Conservation (phyloP, 2,329 filamentous ascomycete genomes). For the Cercospora beticola region DNA sequence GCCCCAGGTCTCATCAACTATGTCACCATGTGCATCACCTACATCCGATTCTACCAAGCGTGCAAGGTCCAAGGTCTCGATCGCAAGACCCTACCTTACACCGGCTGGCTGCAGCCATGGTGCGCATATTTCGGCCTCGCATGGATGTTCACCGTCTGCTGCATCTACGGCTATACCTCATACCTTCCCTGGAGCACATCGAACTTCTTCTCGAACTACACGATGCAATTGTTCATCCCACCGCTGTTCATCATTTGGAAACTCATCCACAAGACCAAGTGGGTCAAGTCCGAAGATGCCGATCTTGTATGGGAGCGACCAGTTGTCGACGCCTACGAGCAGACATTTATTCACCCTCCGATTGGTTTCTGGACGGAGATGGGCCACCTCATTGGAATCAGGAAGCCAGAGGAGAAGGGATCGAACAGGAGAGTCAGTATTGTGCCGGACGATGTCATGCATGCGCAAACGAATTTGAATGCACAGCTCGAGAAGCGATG, state of each 20-base stretch:
- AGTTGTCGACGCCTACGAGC: slow-evolving; percentile 58
- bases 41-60: slow-evolving; percentile 59
- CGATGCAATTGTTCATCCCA: slow-evolving; percentile 31
- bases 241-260: slow-evolving; percentile 54
- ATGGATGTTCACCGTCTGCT: slow-evolving; percentile 40
- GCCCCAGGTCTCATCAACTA: slow-evolving; percentile 58
- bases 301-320: slow-evolving; percentile 63
- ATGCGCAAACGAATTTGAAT: slow-evolving; percentile 15
- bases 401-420: slow-evolving; percentile 20
- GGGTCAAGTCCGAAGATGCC: slow-evolving; percentile 54
- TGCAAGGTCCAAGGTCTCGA: slow-evolving; percentile 53
- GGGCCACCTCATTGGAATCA: slow-evolving; percentile 43
- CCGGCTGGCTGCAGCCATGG: slow-evolving; percentile 57
- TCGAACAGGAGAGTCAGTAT: slow-evolving; percentile 18
- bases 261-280: slow-evolving; percentile 58
- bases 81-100: slow-evolving; percentile 58
- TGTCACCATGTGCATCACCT: slow-evolving; percentile 60
- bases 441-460: slow-evolving; percentile 15
- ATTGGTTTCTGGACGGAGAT: slow-evolving; percentile 57
- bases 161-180: slow-evolving; percentile 58
- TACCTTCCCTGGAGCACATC: slow-evolving; percentile 49
- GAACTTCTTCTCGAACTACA: slow-evolving; percentile 53
- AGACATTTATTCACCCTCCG: slow-evolving; percentile 49
- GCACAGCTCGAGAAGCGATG: slow-evolving; percentile 12
- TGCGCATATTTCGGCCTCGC: slow-evolving; percentile 44